Base-by-base conservation (phyloP, 129 eudicot species). In the Flaveria trinervia region DNA sequence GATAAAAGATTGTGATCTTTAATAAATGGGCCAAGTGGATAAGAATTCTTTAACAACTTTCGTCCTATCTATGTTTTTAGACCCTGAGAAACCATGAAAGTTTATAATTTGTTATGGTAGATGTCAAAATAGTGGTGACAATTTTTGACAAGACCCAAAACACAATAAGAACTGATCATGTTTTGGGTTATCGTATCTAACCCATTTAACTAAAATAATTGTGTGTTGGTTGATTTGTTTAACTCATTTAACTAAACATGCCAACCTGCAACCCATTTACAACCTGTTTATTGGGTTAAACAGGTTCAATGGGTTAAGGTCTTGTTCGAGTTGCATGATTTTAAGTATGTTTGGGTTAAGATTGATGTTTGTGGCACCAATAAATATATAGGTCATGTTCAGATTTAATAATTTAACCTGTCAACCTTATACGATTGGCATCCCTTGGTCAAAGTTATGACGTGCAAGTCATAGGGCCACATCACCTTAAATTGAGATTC, bases 1-100 rank as follows among this genome's bases (percentile, higher is more conserved):
- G 51, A 65, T 14, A 65, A 72, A 73, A 54, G 69, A 65, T 65
- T 25, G 22, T 69, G 23, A 52, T 61, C n/a, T 39, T 52, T 79
- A 64, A 41, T 72, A 25, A 39, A 54, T 30, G 69, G 18, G 72
- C 72, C 72, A 67, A 43, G 22, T 6, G 69, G 10, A 30, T 64
- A 16, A 15, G 46, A 64, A 1, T 15, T 30, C 7, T 28, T 0
- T 64, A 30, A 64, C 46, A 64, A 62, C 22, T 62, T 62, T 62
- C 11, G 22, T 62, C 45, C 5, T 9, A 62, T 62, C 16, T 30
- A 28, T 62, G 68, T 62, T 14, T 48, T 68, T 45, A 70, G 74
- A 8, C 43, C 60, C n/a, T 3, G n/a, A 48, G 26, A 70, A 45
- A 46, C n/a, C 56, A 68, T 45, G 56, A 0, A 44, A 18, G 36